A percentile compares a stretch with the other conserved stretches of the same genome.
These are phyloP conservation scores for Fistulifera pelliculosa DNA, from an alignment of 108 stramenopile species.

Conservation along the genomic window DNA sequence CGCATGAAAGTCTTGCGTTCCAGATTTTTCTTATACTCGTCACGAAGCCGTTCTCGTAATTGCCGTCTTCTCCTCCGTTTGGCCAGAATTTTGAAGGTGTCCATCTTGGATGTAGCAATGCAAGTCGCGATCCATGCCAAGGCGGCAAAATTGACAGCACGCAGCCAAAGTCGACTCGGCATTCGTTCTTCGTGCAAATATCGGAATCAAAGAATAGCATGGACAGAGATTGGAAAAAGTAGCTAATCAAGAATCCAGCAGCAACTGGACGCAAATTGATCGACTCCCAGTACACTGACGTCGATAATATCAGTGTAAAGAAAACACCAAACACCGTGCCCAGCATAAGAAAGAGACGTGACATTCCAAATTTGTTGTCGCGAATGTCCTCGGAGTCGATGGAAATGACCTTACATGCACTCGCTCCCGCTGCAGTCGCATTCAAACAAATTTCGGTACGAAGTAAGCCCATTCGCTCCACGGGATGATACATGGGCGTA, in stretches of 20 bases:
- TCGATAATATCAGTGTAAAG: constrained; percentile 17
- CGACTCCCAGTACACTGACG: constrained; percentile 26
- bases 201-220: constrained; percentile 45
- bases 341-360: constrained; percentile 18
- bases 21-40: background rate
- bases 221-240: constrained; percentile 41
- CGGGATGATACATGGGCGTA: constrained; percentile 20
- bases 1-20: too few relatives aligned
- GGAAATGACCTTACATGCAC: constrained; percentile 2
- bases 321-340: constrained; percentile 24
- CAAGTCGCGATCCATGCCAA: constrained; percentile 30
- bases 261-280: constrained; percentile 43
- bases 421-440: background rate
- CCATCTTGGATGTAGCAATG: constrained; percentile 29
- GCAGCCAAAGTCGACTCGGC: constrained; percentile 17
- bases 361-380: constrained; percentile 21
- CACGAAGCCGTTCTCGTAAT: background rate
- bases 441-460: constrained; percentile 32
- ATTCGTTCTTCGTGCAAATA: constrained; percentile 22
- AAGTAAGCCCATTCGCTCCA: constrained; percentile 25
- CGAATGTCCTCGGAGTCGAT: constrained; percentile 14
- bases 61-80: background rate
- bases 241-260: constrained; percentile 19
- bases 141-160: constrained; percentile 15
- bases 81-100: constrained; percentile 13